Evolutionary conservation across 306 rosid genomes (phyloP), one percentile per base, ranked within the genome.

Genomic region (Ormosia emarginata): DNA sequence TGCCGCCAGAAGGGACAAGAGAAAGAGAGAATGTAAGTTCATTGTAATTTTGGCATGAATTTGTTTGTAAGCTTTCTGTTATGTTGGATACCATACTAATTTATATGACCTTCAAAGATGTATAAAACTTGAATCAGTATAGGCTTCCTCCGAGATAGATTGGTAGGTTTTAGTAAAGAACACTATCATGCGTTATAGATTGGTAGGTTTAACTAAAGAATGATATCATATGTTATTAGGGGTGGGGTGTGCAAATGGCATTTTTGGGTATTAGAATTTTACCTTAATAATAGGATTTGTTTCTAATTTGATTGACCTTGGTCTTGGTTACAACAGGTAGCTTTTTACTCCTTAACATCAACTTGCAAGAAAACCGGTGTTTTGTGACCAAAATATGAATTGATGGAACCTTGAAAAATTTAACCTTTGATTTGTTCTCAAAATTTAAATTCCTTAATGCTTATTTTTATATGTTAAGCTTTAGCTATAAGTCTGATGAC

Each of bases 11-110:
- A 86, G 98, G 98, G 75, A 77, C 96, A 73, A 71, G n/a, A 75
- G 98, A 92, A 77, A 92, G 88, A 87, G 84, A 79, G 37, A 90
- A 74, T 32, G 99, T 92, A 85, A 90, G 90, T 84, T 86, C 73
- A 36, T 82, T 67, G 10, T 39, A 61, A 43, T 52, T 75, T 67
- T 75, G 68, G 33, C 85, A 85, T 80, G 13, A 63, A 58, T 78
- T 68, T 75, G 30, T 41, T 66, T 49, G 11, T 68, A 71, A 52
- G 67, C 18, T 24, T 49, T 36, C 66, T 68, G 32, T 57, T 30
- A 4, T 58, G 58, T 71, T 44, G 53, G 75, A 37, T 17, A 13
- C 59, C 75, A 6, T 69, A 43, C 39, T 75, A 30, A 62, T 67
- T 24, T 52, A 1, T 52, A 56, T 47, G 67, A 33, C 14, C 79